Evolutionary conservation across 768 basidiomycete genomes (phyloP).

Genomic region (Hypsizygus marmoreus): DNA sequence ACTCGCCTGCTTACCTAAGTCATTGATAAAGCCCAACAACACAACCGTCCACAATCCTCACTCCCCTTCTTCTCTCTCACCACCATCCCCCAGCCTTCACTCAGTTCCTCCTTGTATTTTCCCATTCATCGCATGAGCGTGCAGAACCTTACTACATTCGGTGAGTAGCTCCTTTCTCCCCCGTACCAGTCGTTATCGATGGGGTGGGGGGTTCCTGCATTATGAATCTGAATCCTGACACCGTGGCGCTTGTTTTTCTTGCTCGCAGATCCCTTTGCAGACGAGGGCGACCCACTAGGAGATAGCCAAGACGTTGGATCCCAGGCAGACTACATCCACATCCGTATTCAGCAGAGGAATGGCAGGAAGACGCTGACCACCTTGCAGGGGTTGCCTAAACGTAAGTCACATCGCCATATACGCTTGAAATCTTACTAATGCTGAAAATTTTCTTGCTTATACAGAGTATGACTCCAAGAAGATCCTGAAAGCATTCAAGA

Average conservation of each 20-base stretch:
- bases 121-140: constrained; percentile 85
- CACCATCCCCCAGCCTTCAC: constrained; percentile 40
- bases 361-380: constrained; percentile 98
- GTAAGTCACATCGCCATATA: constrained; percentile 42
- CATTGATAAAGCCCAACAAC: constrained; percentile 25
- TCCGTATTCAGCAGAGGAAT: constrained; percentile 99
- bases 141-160: constrained; percentile 86
- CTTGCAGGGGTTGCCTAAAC: constrained; percentile 90
- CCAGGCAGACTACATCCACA: constrained; percentile 84
- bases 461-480: constrained; percentile 97
- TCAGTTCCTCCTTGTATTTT: constrained; percentile 46
- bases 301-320: constrained; percentile 76
- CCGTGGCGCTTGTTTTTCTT: constrained; percentile 8
- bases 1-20: constrained; percentile 25
- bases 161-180: constrained; percentile 40
- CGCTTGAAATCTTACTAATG: constrained; percentile 4
- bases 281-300: constrained; percentile 84
- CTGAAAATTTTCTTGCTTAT: constrained; percentile 9
- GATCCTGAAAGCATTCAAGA: constrained; percentile 98
- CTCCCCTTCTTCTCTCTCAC: constrained; percentile 31
- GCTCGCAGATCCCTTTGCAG: constrained; percentile 94
- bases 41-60: constrained; percentile 15
- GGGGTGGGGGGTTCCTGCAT: too few species aligned
- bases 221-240: too few species aligned
- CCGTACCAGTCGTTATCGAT: constrained; percentile 21